A percentile compares a stretch with the other conserved stretches of the same genome.
phyloP scores from a whole-genome alignment of 2,329 filamentous ascomycete genomes.

The Pestalotiopsis sp. region DNA sequence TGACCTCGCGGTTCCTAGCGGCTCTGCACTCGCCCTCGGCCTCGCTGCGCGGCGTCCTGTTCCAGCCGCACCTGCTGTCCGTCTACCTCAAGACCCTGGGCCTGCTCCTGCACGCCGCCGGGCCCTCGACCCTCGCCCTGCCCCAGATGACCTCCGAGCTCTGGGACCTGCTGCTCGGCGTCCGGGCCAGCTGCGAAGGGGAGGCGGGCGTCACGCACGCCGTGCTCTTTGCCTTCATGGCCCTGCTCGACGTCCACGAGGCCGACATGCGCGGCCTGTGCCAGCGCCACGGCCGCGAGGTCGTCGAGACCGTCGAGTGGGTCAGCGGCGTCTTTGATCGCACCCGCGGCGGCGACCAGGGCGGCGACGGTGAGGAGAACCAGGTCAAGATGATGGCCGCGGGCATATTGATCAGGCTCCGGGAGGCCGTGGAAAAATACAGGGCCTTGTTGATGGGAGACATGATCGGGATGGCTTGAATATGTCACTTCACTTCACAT shows the following conservation, averaged over 20 bases:
- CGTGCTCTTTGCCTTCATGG: constrained; percentile 77
- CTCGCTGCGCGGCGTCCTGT: constrained; percentile 60
- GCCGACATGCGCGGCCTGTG: constrained; percentile 73
- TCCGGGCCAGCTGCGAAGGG: constrained; percentile 60
- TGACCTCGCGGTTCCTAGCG: constrained; percentile 79
- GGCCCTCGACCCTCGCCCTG: constrained; percentile 75
- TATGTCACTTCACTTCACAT: background rate
- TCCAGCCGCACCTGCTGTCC: constrained; percentile 75
- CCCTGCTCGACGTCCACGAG: constrained; percentile 80
- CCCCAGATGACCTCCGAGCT: constrained; percentile 83
- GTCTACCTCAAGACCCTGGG: constrained; percentile 86
- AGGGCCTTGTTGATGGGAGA: constrained; percentile 77
- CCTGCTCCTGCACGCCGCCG: constrained; percentile 80
- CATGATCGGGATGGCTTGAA: constrained; percentile 41
- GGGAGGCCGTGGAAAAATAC: constrained; percentile 82
- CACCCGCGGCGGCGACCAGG: constrained; percentile 47
- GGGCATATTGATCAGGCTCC: constrained; percentile 74
- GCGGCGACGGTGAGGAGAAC: constrained; percentile 69
- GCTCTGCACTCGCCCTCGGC: constrained; percentile 47
- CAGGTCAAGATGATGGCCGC: constrained; percentile 79
- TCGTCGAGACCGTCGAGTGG: constrained; percentile 90
- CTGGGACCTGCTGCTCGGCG: constrained; percentile 76
- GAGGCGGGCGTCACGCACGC: constrained; percentile 73
- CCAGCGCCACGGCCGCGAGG: constrained; percentile 71
- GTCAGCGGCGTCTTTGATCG: constrained; percentile 74